Percentiles rank a stretch among this genome's conserved stretches.
Conservation (phyloP, 1,284 basidiomycete species). For the Papiliotrema nemorosa region DNA sequence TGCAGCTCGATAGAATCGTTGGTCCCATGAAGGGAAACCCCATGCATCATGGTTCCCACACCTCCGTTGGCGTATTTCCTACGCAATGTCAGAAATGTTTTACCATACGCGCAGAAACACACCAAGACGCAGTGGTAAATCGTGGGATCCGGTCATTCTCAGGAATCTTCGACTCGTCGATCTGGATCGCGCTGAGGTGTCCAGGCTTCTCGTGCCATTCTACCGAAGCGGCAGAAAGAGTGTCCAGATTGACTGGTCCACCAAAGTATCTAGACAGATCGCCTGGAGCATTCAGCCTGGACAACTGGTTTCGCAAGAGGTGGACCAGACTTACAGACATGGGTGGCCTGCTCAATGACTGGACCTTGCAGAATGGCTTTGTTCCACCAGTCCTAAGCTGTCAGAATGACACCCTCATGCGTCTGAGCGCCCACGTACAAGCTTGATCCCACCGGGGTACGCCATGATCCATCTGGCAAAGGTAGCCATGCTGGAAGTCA, state of each 20-base stretch:
- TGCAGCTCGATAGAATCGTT: slow-evolving; percentile 46
- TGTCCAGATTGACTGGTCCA: slow-evolving; percentile 54
- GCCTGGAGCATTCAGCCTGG: slow-evolving; percentile 33
- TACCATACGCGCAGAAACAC: slow-evolving; percentile 12
- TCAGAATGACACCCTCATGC: neutral
- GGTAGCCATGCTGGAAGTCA: slow-evolving; percentile 49
- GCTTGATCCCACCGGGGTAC: slow-evolving; percentile 43
- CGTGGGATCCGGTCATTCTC: slow-evolving; percentile 47
- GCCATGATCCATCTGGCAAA: slow-evolving; percentile 53
- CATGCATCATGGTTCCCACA: slow-evolving; percentile 43
- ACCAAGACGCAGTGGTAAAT: slow-evolving; percentile 50
- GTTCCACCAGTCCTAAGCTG: slow-evolving; percentile 55
- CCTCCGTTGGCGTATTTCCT: slow-evolving; percentile 45
- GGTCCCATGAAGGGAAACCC: slow-evolving; percentile 34
- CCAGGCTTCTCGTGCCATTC: slow-evolving; percentile 51
- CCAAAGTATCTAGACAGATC: slow-evolving; percentile 53
- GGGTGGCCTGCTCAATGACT: slow-evolving; percentile 56
- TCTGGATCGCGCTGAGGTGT: slow-evolving; percentile 48
- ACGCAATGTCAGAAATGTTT: slow-evolving; percentile 1
- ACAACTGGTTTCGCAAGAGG: neutral
- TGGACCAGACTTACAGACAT: slow-evolving; percentile 44
- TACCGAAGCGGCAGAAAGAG: slow-evolving; percentile 43
- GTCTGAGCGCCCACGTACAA: slow-evolving; percentile 14
- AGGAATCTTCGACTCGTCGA: slow-evolving; percentile 51
- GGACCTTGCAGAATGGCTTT: slow-evolving; percentile 52